Evolutionary conservation across 495 filamentous ascomycete genomes (phyloP), one percentile per base, ranked within the genome.

Genomic region (Geopyxis carbonaria): DNA sequence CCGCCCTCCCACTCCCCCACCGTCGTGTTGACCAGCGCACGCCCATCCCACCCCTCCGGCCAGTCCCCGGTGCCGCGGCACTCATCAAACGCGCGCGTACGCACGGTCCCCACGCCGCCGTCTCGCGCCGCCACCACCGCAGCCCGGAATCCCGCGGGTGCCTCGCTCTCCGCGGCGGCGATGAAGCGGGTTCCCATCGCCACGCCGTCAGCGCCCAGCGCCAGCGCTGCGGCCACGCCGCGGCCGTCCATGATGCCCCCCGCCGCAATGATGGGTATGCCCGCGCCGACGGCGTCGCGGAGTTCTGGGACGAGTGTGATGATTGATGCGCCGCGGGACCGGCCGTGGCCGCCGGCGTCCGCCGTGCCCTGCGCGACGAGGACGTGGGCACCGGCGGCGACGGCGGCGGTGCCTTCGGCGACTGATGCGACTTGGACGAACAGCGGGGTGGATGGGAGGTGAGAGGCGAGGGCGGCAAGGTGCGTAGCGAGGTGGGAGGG

Each of bases 301-400:
- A 72, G 55, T 50, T 79, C 75, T 0, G 73, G 73, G 2, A 79
- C 47, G 7, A 78, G 48, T 2, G 63, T 38, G 33, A 75, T 57
- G 1, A 84, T 46, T 1, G 78, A 69, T 1, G 75, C 64, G 2
- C 71, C 72, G 0, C 51, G 47, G 0, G 53, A 64, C 19, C 70
- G 66, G 29, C 80, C 79, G 52, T 89, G 81, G 0, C 81, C 81
- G 0, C 81, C 80, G 0, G 80, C 71, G 45, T 87, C 80, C 0
- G 51, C 51, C 22, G 64, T 48, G 0, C 80, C 80, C 50, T 87
- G 80, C 2, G 80, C 63, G 2, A 84, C 75, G 0, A 87, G 46
- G 4, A 77, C 75, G 48, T 84, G 76, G 1, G 77, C 75, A 13
- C 43, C 38, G 1, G 49, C 34, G 4, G 20, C 14, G 18, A 59